Percentiles rank a stretch among this genome's conserved stretches.
These are phyloP conservation scores for Trichoderma sp. DNA, from an alignment of 2,329 filamentous ascomycete genomes.

Conservation along the genomic window DNA sequence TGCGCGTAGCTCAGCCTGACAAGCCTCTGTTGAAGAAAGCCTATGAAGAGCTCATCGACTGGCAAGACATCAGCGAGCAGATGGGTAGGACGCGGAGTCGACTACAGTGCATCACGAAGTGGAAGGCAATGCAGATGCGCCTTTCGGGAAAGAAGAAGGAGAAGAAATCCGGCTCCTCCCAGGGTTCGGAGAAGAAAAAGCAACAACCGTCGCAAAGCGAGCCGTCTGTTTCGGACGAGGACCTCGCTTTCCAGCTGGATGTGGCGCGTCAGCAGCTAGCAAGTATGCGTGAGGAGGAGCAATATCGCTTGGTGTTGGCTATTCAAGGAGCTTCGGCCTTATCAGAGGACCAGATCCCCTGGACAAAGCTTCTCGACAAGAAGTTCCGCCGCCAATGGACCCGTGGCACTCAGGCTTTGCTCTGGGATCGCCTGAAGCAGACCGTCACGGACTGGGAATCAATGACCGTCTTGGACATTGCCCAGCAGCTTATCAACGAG, in stretches of 20 bases:
- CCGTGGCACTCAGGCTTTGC: constrained; percentile 42
- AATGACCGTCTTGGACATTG: constrained; percentile 41
- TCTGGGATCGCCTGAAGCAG: constrained; percentile 46
- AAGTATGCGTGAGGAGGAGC: constrained; percentile 49
- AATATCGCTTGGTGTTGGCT: constrained; percentile 47
- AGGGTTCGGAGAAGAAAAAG: constrained; percentile 7
- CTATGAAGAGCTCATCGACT: constrained; percentile 62
- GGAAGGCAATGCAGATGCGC: constrained; percentile 53
- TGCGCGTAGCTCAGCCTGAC: constrained; percentile 41
- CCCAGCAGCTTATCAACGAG: constrained; percentile 41
- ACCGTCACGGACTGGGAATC: constrained; percentile 39
- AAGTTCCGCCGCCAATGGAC: constrained; percentile 46
- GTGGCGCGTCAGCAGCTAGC: constrained; percentile 48
- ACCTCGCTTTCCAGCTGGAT: constrained; percentile 48
- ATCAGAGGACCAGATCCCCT: constrained; percentile 53
- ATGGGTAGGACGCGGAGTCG: constrained; percentile 65
- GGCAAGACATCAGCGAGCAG: constrained; percentile 63
- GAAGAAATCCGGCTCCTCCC: not conserved
- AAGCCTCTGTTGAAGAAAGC: constrained; percentile 42
- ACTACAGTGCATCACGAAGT: constrained; percentile 70
- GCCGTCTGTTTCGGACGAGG: constrained; percentile 35
- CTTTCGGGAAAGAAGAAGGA: constrained; percentile 41
- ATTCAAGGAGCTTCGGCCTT: constrained; percentile 47
- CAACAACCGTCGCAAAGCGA: not conserved
- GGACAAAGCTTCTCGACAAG: constrained; percentile 50